Percentiles rank a stretch among this genome's conserved stretches.
These are phyloP conservation scores for Oryza meridionalis DNA, from an alignment of 176 grass and related monocot species.

Conservation along the genomic window DNA sequence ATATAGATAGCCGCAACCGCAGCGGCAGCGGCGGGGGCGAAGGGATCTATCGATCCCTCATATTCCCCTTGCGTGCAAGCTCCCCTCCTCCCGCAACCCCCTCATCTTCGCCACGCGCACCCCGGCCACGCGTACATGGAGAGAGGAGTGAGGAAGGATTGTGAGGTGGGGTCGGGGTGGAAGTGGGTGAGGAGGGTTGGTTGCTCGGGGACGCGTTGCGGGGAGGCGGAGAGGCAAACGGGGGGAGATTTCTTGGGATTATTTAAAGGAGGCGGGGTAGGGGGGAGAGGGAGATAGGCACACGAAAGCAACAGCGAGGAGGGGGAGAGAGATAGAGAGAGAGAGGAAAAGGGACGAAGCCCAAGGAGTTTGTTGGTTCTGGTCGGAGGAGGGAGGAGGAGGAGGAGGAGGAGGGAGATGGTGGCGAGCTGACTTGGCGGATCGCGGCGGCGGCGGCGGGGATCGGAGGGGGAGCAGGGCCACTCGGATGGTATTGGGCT, in stretches of 20 bases:
- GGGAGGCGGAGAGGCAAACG: slow-evolving; percentile 1
- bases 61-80: slow-evolving; percentile 90
- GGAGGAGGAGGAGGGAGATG: slow-evolving; percentile 9
- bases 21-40: slow-evolving; percentile 31
- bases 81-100: slow-evolving; percentile 10
- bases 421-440: slow-evolving; percentile 37
- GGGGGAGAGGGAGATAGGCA: slow-evolving; percentile 63
- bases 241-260: slow-evolving; percentile 61
- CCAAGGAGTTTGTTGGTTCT: slow-evolving; percentile 59
- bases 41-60: slow-evolving; percentile 51
- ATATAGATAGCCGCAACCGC: background rate
- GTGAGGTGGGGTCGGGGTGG: background rate
- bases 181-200: background rate
- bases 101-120: slow-evolving; percentile 47
- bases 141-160: background rate
- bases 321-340: slow-evolving; percentile 32
- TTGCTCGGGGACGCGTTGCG: slow-evolving; percentile 35
- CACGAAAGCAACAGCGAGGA: slow-evolving; percentile 87
- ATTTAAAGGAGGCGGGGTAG: slow-evolving; percentile 60
- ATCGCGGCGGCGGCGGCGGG: slow-evolving; percentile 37
- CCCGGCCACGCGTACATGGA: background rate
- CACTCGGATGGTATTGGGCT: slow-evolving; percentile 84
- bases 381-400: slow-evolving; percentile 10
- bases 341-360: slow-evolving; percentile 50
- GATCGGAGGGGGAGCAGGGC: slow-evolving; percentile 50